Base-by-base conservation (phyloP, 2,329 filamentous ascomycete genomes). In the Nannizziopsis arthrosporioides region DNA sequence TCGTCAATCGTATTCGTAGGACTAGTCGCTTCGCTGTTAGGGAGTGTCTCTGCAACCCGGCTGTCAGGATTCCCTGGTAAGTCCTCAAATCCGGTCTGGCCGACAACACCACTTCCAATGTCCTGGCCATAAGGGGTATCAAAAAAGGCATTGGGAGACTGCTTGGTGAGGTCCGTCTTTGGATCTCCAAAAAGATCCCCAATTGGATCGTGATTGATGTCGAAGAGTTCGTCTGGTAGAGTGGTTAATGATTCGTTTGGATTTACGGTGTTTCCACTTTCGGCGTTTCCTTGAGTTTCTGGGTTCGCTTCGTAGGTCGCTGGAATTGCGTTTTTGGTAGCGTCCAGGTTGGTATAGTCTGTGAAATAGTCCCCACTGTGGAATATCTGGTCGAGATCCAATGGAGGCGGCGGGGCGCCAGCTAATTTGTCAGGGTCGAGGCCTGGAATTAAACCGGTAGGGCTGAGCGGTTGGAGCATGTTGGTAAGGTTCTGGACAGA, bases 401-500 rank as follows among this genome's bases (percentile, higher is more conserved):
- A 67, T 3, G 66, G 62, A 1, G 68, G 67, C 19, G 67, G 67
- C 4, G 63, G 65, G 1, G 73, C 61, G 32, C 57, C 63, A 11
- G 62, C 62, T 27, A 60, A 62, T 43, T 68, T 53, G 42, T 60
- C 55, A 14, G 41, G 40, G 19, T 53, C 59, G 4, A 92, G 64
- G 3, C 85, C 85, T 1, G 86, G 84, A 32, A 94, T 85, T 12
- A 77, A 76, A 3, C 86, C 87, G 0, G 79, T 85, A 0, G 88
- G 88, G 58, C 82, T 89, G 10, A 94, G 73, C 0, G 88, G 88
- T 5, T 84, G 81, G 6, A 95, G 74, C 12, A 87, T 70, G 48
- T 78, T 80, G 44, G 80, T 80, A 8, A 95, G 72, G 50, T 85
- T 80, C 52, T 85, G 78, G 1, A 95, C 83, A 42, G 84, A 83